These are phyloP conservation scores for Pugionium cornutum DNA, from an alignment of 345 rosid species.

Conservation along the genomic window DNA sequence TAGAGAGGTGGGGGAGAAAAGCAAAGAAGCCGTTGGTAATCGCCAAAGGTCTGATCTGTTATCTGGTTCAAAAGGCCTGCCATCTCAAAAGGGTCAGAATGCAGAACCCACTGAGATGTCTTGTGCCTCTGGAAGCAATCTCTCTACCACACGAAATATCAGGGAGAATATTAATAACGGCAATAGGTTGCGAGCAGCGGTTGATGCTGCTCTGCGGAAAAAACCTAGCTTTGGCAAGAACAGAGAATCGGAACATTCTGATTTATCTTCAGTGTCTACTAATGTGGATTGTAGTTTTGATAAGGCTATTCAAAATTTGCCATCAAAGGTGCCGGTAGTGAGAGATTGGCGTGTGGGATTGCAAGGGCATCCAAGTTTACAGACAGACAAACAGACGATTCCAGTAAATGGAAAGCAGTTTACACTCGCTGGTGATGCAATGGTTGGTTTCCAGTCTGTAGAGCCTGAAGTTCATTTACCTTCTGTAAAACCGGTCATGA, in stretches of 20 bases:
- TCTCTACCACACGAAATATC: slow-evolving; percentile 48
- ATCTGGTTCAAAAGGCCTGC: slow-evolving; percentile 47
- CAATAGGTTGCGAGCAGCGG: slow-evolving; percentile 72
- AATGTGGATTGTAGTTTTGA: slow-evolving; percentile 47
- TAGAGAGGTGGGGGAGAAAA: slow-evolving; percentile 60
- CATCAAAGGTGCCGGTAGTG: slow-evolving; percentile 36
- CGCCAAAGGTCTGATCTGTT: slow-evolving; percentile 49
- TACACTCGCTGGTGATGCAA: slow-evolving; percentile 41
- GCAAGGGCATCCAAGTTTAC: slow-evolving; percentile 37
- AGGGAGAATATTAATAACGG: slow-evolving; percentile 56
- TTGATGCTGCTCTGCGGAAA: slow-evolving; percentile 77
- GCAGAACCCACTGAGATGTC: slow-evolving; percentile 48
- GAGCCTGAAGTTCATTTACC: slow-evolving; percentile 43
- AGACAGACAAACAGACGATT: slow-evolving; percentile 44
- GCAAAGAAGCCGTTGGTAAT: slow-evolving; percentile 49
- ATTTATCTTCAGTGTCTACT: slow-evolving; percentile 47
- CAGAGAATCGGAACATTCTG: slow-evolving; percentile 52
- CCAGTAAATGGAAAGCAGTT: slow-evolving; percentile 45
- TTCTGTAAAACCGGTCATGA: slow-evolving; percentile 38
- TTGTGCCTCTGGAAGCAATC: slow-evolving; percentile 51
- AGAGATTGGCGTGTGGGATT: neutral
- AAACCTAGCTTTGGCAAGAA: slow-evolving; percentile 71
- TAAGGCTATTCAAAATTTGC: slow-evolving; percentile 49
- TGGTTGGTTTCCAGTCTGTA: slow-evolving; percentile 35
- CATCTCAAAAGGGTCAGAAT: slow-evolving; percentile 59